Evolutionary conservation across 306 rosid species (phyloP).

Genomic region (Rosa persica): DNA sequence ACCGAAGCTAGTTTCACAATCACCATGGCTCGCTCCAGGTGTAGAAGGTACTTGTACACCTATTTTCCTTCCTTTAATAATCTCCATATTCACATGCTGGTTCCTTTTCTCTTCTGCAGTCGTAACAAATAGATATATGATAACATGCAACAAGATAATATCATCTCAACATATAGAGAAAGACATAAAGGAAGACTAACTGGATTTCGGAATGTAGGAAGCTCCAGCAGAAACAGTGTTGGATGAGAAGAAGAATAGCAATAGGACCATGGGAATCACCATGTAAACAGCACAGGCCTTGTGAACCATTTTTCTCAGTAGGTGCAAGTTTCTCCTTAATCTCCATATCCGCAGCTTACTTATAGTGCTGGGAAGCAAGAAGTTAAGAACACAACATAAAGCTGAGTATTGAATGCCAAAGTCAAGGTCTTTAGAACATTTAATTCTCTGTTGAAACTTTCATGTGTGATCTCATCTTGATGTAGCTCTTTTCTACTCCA

Average conservation of each 20-base stretch:
- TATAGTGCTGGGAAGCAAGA: not conserved
- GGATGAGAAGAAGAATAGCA: not conserved
- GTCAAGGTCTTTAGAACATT: not conserved
- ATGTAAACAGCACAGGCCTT: not conserved
- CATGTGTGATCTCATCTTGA: not conserved
- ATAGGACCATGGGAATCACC: not conserved
- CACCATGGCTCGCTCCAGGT: not conserved
- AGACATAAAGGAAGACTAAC: not conserved
- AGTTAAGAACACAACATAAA: not conserved
- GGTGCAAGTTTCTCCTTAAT: not conserved
- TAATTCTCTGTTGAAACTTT: not conserved
- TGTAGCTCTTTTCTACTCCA: not conserved
- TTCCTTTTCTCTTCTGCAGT: not conserved
- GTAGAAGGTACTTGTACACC: not conserved
- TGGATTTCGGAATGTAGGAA: not conserved
- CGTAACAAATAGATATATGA: not conserved
- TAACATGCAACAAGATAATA: not conserved
- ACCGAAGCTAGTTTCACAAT: not conserved
- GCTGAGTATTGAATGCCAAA: not conserved
- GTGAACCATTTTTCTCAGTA: not conserved
- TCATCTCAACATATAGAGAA: not conserved
- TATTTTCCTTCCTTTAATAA: not conserved
- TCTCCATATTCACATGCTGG: not conserved
- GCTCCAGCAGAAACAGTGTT: not conserved
- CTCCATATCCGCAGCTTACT: not conserved